Percentiles rank a stretch among this genome's conserved stretches.
phyloP scores from a whole-genome alignment of 805 yeast species.

The Hanseniaspora nectarophila region DNA sequence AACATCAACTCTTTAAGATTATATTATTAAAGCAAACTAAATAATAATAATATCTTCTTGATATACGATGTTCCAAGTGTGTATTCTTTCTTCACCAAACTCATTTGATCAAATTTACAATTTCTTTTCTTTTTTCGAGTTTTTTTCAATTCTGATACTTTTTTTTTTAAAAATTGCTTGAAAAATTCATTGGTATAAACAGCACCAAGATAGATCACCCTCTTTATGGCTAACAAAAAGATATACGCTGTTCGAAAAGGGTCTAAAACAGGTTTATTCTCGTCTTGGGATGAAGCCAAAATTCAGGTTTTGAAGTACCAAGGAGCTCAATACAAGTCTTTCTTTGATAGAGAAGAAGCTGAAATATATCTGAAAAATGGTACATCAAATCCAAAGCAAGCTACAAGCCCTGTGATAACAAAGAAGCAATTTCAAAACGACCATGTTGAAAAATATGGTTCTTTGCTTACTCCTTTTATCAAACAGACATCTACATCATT shows the following conservation, averaged over 20 bases:
- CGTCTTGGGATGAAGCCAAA: slow-evolving; percentile 47
- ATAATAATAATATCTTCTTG: no score
- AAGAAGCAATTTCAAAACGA: not conserved
- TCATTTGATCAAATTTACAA: no score
- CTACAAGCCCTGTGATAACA: not conserved
- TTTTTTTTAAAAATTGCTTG: not conserved
- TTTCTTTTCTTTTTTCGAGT: no score
- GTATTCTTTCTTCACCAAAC: no score
- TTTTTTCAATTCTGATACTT: no score
- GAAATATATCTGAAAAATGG: slow-evolving; percentile 27
- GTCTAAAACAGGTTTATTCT: slow-evolving; percentile 43
- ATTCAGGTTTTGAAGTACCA: slow-evolving; percentile 43
- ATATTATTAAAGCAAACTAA: no score
- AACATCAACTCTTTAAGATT: no score
- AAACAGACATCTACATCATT: not conserved
- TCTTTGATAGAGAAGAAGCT: slow-evolving; percentile 41
- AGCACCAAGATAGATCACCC: not conserved
- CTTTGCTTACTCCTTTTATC: not conserved
- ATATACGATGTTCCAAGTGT: no score
- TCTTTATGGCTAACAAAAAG: slow-evolving; percentile 16
- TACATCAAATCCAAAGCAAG: not conserved
- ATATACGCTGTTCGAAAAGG: slow-evolving; percentile 49
- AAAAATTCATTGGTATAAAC: no score
- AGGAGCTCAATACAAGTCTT: slow-evolving; percentile 49
- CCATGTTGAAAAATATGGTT: not conserved